Conservation (phyloP, 164 flowering plant genomes). For the Sedum album region DNA sequence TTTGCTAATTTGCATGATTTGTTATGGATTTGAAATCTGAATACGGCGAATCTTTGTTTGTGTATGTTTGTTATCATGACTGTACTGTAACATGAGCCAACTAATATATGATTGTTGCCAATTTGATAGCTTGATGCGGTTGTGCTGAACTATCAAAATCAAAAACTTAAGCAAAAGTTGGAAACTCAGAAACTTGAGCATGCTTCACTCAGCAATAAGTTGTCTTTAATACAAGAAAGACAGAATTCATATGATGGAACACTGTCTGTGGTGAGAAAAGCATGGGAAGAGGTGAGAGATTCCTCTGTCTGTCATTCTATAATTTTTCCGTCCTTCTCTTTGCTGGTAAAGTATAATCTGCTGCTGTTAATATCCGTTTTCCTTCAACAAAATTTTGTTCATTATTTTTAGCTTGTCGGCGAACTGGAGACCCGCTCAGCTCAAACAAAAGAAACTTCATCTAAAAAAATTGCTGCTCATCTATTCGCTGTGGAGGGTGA, state of each 20-base stretch:
- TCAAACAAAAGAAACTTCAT: conserved; percentile 19
- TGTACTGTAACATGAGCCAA: conserved; percentile 1
- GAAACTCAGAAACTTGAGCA: conserved; percentile 73
- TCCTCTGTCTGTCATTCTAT: not conserved
- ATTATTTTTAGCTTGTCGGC: conserved; percentile 39
- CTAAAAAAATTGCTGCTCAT: conserved; percentile 15
- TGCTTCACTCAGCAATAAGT: conserved; percentile 40
- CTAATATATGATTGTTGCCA: not conserved
- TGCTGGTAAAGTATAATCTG: not conserved
- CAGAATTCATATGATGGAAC: conserved; percentile 51
- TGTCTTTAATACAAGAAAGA: conserved; percentile 38
- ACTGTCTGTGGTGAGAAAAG: conserved; percentile 38
- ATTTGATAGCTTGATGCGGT: conserved; percentile 54
- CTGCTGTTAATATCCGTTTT: not conserved
- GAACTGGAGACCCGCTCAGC: conserved; percentile 51
- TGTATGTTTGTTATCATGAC: not conserved
- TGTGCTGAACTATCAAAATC: conserved; percentile 78
- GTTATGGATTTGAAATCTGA: too few relatives aligned
- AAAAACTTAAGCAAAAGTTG: conserved; percentile 71
- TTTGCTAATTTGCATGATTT: too few relatives aligned
- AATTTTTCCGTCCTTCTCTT: not conserved
- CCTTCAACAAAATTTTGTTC: not conserved
- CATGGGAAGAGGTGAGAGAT: conserved; percentile 54
- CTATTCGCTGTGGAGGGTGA: conserved; percentile 31
- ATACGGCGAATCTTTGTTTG: too few relatives aligned